A percentile compares a stretch with the other conserved stretches of the same genome.
Evolutionary conservation across 2,329 filamentous ascomycete genomes (phyloP).

Genomic region (Pseudocercospora crystallina): DNA sequence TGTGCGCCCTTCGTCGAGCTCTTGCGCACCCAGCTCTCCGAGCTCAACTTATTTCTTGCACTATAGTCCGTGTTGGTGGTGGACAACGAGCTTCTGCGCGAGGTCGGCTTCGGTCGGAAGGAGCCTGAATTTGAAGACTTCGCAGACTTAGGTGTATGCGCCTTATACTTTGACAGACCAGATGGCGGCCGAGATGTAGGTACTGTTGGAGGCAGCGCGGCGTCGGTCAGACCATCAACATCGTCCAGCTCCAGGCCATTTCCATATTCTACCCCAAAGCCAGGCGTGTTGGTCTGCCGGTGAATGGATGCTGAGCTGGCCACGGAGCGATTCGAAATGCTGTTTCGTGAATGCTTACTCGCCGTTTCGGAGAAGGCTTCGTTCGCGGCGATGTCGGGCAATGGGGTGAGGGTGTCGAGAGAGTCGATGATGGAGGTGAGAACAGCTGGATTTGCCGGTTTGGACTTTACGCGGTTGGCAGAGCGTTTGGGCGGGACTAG

Average conservation of each 20-base stretch:
- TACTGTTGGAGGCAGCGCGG: slow-evolving; percentile 30
- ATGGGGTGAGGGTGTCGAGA: slow-evolving; percentile 42
- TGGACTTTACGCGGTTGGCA: slow-evolving; percentile 35
- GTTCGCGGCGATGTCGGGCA: slow-evolving; percentile 20
- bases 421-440: slow-evolving; percentile 65
- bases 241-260: slow-evolving; percentile 38
- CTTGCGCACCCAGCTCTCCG: slow-evolving; percentile 34
- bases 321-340: slow-evolving; percentile 24
- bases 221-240: slow-evolving; percentile 24
- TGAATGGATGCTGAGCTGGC: slow-evolving; percentile 25
- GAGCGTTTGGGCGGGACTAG: slow-evolving; percentile 3
- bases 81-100: slow-evolving; percentile 22
- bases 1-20: slow-evolving; percentile 18
- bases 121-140: slow-evolving; percentile 9
- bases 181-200: slow-evolving; percentile 80
- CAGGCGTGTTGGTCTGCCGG: slow-evolving; percentile 18
- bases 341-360: slow-evolving; percentile 21
- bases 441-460: slow-evolving; percentile 64
- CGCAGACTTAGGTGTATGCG: slow-evolving; percentile 32
- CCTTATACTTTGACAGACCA: slow-evolving; percentile 67
- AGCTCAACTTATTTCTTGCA: slow-evolving; percentile 40
- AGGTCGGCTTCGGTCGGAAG: slow-evolving; percentile 16
- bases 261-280: slow-evolving; percentile 73
- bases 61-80: slow-evolving; percentile 11
- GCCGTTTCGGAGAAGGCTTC: slow-evolving; percentile 24